A percentile compares a stretch with the other conserved stretches of the same genome.
These are phyloP conservation scores for Ogataea methanolica DNA, from an alignment of 805 yeast genomes.

Conservation along the genomic window DNA sequence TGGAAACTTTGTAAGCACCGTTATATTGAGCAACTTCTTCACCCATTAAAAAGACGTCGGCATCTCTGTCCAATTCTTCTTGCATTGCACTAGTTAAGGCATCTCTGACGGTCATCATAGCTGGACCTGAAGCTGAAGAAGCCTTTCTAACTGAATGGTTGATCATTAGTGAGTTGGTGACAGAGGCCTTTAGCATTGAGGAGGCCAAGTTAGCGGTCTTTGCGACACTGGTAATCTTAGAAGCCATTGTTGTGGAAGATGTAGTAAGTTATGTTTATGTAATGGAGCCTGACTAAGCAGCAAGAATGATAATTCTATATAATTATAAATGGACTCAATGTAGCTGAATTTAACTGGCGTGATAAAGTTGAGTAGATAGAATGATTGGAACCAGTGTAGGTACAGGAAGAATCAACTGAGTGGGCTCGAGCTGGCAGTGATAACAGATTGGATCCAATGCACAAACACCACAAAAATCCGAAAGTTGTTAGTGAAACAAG, in stretches of 20 bases:
- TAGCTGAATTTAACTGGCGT: no score
- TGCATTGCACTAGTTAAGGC: slow-evolving; percentile 93
- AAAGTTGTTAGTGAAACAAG: no score
- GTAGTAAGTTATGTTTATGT: neutral
- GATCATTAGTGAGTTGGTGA: slow-evolving; percentile 9
- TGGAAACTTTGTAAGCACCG: slow-evolving; percentile 97
- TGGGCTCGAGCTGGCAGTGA: no score
- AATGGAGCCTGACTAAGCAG: no score
- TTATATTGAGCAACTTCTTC: slow-evolving; percentile 99
- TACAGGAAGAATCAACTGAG: no score
- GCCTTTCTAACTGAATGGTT: slow-evolving; percentile 36
- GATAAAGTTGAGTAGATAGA: no score
- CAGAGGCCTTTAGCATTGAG: slow-evolving; percentile 21
- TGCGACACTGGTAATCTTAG: slow-evolving; percentile 31
- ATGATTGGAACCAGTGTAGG: no score
- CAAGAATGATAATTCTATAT: no score
- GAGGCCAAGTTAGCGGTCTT: slow-evolving; percentile 35
- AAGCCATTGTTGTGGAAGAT: slow-evolving; percentile 1
- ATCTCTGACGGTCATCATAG: slow-evolving; percentile 87
- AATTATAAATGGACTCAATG: no score
- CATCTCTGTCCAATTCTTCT: slow-evolving; percentile 96
- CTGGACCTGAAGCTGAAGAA: slow-evolving; percentile 46
- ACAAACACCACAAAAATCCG: no score
- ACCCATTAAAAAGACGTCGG: slow-evolving; percentile 91
- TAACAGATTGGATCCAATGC: no score